These are phyloP conservation scores for Nemania sp. DNA, from an alignment of 2,329 filamentous ascomycete species.

Conservation along the genomic window DNA sequence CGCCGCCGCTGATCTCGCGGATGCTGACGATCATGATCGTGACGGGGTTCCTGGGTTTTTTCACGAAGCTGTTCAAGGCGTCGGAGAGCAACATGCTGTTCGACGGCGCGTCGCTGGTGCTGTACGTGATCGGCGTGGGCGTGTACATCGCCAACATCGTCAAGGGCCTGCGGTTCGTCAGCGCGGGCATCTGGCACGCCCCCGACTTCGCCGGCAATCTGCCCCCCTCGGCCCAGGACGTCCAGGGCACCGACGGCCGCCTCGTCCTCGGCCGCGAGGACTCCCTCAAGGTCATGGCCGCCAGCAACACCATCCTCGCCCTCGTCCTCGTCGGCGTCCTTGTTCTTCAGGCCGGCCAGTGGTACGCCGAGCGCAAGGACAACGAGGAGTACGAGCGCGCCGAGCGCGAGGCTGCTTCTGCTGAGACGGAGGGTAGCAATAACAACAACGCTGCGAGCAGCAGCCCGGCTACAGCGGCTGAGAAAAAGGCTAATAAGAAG, in stretches of 20 bases:
- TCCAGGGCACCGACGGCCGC: slow-evolving; percentile 52
- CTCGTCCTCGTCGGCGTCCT: slow-evolving; percentile 89
- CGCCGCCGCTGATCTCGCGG: slow-evolving; percentile 87
- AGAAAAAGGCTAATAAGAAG: slow-evolving; percentile 40
- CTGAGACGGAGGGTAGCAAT: no score
- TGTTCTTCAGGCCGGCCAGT: slow-evolving; percentile 93
- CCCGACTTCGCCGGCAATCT: slow-evolving; percentile 36
- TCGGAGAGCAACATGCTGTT: slow-evolving; percentile 95
- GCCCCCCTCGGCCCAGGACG: slow-evolving; percentile 33
- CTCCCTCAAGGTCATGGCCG: slow-evolving; percentile 84
- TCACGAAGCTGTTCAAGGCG: slow-evolving; percentile 93
- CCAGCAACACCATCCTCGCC: slow-evolving; percentile 94
- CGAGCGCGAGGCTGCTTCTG: slow-evolving; percentile 42
- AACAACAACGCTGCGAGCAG: slow-evolving; percentile 32
- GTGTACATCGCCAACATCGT: slow-evolving; percentile 97
- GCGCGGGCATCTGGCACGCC: slow-evolving; percentile 63
- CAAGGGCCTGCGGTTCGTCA: slow-evolving; percentile 86
- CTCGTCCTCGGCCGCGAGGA: slow-evolving; percentile 81
- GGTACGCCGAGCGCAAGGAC: slow-evolving; percentile 97
- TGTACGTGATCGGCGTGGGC: slow-evolving; percentile 84
- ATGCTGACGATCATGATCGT: slow-evolving; percentile 92
- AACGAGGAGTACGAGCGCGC: slow-evolving; percentile 73
- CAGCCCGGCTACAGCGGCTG: slow-evolving; percentile 23
- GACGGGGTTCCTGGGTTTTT: slow-evolving; percentile 83
- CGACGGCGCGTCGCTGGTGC: slow-evolving; percentile 77